Evolutionary conservation across 805 yeast genomes (phyloP).

Genomic region (Pichia scutulata): DNA sequence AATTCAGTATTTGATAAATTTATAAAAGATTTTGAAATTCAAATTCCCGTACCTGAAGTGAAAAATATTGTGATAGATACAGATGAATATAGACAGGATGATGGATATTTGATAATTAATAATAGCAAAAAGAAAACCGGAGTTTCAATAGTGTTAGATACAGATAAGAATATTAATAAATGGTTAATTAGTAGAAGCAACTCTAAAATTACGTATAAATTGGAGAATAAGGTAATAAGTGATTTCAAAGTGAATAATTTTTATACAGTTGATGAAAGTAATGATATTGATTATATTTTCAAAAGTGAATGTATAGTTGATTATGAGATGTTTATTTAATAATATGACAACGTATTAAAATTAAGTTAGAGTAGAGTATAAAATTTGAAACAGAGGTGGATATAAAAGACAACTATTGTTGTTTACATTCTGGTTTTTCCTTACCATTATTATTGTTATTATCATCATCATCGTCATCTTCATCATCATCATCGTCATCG

Average conservation of each 20-base stretch:
- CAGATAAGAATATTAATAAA: background rate
- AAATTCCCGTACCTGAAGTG: background rate
- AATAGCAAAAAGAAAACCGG: no score
- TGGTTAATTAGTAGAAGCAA: background rate
- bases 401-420: constrained; percentile 33
- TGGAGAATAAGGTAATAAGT: background rate
- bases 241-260: background rate
- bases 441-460: constrained; percentile 35
- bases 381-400: background rate
- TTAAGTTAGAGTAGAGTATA: background rate
- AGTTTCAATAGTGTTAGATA: background rate
- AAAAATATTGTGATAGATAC: background rate
- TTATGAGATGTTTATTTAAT: background rate
- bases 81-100: background rate
- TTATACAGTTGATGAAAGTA: background rate
- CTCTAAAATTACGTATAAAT: background rate
- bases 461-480: constrained; percentile 23
- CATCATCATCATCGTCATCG: constrained; percentile 25
- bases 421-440: constrained; percentile 74
- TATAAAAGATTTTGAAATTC: background rate
- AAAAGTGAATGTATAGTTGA: background rate
- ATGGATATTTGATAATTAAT: background rate
- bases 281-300: background rate
- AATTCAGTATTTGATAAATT: background rate
- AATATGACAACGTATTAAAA: background rate